Percentiles rank a stretch among this genome's conserved stretches.
These are phyloP conservation scores for Candida railenensis DNA, from an alignment of 805 yeast species.

Conservation along the genomic window DNA sequence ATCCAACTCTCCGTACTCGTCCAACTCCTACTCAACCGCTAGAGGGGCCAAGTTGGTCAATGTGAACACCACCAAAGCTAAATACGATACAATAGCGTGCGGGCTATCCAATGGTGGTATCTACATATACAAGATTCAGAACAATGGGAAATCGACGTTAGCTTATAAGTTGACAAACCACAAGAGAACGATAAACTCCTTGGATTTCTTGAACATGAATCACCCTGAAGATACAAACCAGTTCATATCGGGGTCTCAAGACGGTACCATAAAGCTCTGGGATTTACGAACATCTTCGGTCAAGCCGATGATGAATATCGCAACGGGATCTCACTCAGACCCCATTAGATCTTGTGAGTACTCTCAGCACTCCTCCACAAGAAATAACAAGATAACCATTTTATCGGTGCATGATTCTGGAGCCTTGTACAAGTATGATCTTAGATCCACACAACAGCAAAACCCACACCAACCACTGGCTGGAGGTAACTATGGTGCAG, in stretches of 20 bases:
- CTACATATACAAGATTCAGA: constrained; percentile 27
- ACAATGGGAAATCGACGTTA: constrained; percentile 31
- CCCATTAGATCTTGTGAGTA: constrained; percentile 59
- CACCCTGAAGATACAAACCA: constrained; percentile 15
- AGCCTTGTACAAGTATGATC: constrained; percentile 79
- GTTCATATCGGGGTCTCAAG: constrained; percentile 65
- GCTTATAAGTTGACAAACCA: constrained; percentile 35
- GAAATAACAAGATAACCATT: constrained; percentile 44
- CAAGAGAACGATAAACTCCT: constrained; percentile 40
- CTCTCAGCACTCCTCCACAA: constrained; percentile 48
- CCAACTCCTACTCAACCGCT: constrained; percentile 1
- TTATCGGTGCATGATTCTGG: constrained; percentile 90
- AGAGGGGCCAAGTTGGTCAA: constrained; percentile 22
- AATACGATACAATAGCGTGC: constrained; percentile 34
- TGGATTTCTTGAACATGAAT: constrained; percentile 27
- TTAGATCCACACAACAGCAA: constrained; percentile 42
- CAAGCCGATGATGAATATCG: constrained; percentile 50
- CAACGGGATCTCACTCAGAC: constrained; percentile 60
- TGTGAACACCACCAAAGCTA: constrained; percentile 39
- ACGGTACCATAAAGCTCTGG: constrained; percentile 76
- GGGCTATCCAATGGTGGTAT: constrained; percentile 40
- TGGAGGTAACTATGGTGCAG: no score
- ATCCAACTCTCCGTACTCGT: neutral
- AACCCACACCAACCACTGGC: constrained; percentile 7
- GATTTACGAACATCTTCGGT: constrained; percentile 53